These are phyloP conservation scores for Wallacemonas sp. DNA, from an alignment of 208 protist species.

Conservation along the genomic window DNA sequence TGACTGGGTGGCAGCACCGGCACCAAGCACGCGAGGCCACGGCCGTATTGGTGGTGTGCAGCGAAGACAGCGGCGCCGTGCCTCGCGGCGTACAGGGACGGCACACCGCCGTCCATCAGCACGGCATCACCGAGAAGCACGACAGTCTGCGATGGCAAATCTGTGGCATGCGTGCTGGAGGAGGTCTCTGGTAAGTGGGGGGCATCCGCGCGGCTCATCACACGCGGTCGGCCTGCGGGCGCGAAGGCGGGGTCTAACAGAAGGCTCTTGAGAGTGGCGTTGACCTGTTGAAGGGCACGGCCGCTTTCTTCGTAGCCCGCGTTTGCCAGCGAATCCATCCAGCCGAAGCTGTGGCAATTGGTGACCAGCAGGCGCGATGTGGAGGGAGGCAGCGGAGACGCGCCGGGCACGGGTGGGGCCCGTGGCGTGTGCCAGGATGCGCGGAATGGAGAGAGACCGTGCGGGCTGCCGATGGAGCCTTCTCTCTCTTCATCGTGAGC, in stretches of 20 bases:
- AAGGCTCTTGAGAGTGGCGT: slow-evolving; percentile 19
- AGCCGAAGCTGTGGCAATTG: slow-evolving; percentile 74
- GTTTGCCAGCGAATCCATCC: slow-evolving; percentile 43
- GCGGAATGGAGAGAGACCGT: neutral
- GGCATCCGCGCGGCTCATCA: slow-evolving; percentile 18
- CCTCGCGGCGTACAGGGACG: slow-evolving; percentile 27
- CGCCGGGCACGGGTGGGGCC: too few species aligned
- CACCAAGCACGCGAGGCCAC: slow-evolving; percentile 59
- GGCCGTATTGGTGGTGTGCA: slow-evolving; percentile 57
- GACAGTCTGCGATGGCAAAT: slow-evolving; percentile 19
- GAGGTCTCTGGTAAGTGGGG: too few species aligned
- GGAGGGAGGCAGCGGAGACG: neutral
- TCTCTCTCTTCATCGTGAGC: too few species aligned
- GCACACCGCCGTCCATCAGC: slow-evolving; percentile 63
- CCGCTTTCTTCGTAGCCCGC: slow-evolving; percentile 53
- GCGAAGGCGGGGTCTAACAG: slow-evolving; percentile 23
- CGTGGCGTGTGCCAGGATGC: neutral
- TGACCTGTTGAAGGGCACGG: slow-evolving; percentile 36
- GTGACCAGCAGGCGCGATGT: slow-evolving; percentile 50
- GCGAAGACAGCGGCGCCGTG: slow-evolving; percentile 27
- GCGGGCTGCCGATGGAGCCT: neutral
- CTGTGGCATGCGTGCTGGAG: neutral
- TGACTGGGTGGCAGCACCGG: slow-evolving; percentile 19
- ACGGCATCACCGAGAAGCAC: slow-evolving; percentile 60
- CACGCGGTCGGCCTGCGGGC: slow-evolving; percentile 20